Conservation (phyloP, 306 rosid genomes). For the Castanea crenata region DNA sequence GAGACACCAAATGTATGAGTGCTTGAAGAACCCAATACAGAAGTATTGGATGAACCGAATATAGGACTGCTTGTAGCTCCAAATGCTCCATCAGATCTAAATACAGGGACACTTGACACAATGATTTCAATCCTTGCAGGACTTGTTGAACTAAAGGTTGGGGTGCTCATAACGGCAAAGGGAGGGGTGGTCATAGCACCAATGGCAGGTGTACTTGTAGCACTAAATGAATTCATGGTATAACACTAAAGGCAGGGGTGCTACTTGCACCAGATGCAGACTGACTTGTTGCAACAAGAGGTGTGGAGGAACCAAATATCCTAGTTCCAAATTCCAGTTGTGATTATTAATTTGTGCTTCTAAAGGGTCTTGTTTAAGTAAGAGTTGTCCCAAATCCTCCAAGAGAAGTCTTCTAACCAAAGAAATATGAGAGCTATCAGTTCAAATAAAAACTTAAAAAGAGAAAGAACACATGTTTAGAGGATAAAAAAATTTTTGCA, state of each 20-base stretch:
- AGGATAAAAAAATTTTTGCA: neutral
- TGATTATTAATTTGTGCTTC: slow-evolving; percentile 65
- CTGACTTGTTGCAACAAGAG: slow-evolving; percentile 70
- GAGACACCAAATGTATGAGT: slow-evolving; percentile 52
- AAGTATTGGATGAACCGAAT: slow-evolving; percentile 29
- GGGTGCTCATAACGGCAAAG: slow-evolving; percentile 67
- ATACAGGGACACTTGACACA: slow-evolving; percentile 50
- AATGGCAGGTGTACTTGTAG: slow-evolving; percentile 49
- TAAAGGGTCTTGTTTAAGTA: slow-evolving; percentile 76
- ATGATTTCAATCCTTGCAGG: slow-evolving; percentile 65
- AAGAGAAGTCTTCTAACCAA: slow-evolving; percentile 84
- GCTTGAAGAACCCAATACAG: slow-evolving; percentile 52
- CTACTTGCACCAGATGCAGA: slow-evolving; percentile 47
- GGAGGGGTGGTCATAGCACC: slow-evolving; percentile 61
- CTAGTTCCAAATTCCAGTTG: slow-evolving; percentile 90
- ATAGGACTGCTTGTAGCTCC: slow-evolving; percentile 62
- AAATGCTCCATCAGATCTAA: slow-evolving; percentile 73
- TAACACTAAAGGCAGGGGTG: neutral
- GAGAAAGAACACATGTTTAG: neutral
- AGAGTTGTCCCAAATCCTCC: slow-evolving; percentile 82
- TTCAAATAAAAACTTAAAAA: neutral
- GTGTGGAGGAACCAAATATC: slow-evolving; percentile 77
- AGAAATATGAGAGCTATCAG: slow-evolving; percentile 45
- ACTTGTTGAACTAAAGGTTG: slow-evolving; percentile 68
- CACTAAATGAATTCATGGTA: slow-evolving; percentile 56